phyloP scores from a whole-genome alignment of 305 asterid genomes.

The Ilex paraguariensis region DNA sequence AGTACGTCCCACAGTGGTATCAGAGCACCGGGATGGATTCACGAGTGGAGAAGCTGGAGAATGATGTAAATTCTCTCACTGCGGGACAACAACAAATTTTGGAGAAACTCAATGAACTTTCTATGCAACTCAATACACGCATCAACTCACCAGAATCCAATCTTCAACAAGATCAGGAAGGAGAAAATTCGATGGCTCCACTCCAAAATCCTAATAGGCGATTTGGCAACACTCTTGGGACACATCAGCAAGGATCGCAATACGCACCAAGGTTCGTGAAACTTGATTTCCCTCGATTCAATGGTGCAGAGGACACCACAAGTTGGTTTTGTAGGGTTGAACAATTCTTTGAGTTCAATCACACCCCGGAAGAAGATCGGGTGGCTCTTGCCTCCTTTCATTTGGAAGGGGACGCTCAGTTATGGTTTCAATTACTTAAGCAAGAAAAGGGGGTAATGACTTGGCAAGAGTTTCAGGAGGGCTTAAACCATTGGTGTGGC shows the following conservation, averaged over 20 bases:
- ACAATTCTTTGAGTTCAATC: no score
- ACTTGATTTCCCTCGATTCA: not conserved
- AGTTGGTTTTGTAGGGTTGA: no score
- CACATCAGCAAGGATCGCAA: not conserved
- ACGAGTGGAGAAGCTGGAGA: no score
- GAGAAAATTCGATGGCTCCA: not conserved
- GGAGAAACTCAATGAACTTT: not conserved
- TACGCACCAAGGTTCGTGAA: not conserved
- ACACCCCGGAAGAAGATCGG: no score
- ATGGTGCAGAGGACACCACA: not conserved
- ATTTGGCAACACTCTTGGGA: not conserved
- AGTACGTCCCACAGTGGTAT: no score
- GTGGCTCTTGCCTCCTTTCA: no score
- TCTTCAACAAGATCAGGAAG: not conserved
- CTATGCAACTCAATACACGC: not conserved
- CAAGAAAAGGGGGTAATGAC: no score
- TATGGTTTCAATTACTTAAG: no score
- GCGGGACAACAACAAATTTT: not conserved
- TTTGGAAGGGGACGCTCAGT: no score
- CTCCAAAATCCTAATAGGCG: not conserved
- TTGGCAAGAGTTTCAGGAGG: no score
- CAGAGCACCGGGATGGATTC: no score
- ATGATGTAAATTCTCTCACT: not conserved
- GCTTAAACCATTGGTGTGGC: no score
- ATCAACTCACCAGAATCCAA: not conserved